These are phyloP conservation scores for Rosa persica DNA, from an alignment of 306 rosid species.

Conservation along the genomic window DNA sequence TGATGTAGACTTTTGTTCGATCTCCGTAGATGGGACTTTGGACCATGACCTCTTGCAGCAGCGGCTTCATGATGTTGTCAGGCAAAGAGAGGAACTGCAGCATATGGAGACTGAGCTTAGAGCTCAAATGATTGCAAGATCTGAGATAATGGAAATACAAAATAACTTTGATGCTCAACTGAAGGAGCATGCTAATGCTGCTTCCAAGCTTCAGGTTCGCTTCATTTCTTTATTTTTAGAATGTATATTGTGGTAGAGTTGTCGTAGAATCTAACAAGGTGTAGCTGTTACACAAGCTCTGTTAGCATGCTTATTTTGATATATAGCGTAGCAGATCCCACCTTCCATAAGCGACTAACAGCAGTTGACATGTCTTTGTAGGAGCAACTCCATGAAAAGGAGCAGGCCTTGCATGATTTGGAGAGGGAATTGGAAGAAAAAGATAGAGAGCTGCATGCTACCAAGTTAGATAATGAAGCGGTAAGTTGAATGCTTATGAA, in stretches of 20 bases:
- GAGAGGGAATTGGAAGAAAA: constrained; percentile 87
- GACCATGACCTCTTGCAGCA: constrained; percentile 71
- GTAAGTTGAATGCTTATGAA: constrained; percentile 46
- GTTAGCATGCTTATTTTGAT: neutral
- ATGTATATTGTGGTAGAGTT: neutral
- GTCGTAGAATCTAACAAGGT: neutral
- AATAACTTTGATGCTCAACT: constrained; percentile 70
- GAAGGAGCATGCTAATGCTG: constrained; percentile 70
- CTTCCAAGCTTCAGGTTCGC: constrained; percentile 69
- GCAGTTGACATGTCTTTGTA: constrained; percentile 36
- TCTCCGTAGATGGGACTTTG: constrained; percentile 66
- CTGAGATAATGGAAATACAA: constrained; percentile 71
- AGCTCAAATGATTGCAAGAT: constrained; percentile 84
- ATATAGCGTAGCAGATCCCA: neutral
- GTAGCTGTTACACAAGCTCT: neutral
- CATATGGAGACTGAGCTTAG: constrained; percentile 77
- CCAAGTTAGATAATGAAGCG: constrained; percentile 90
- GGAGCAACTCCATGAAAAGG: constrained; percentile 85
- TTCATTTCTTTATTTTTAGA: neutral
- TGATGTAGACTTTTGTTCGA: constrained; percentile 84
- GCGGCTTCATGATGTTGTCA: constrained; percentile 54
- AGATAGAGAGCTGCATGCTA: constrained; percentile 81
- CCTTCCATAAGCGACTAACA: constrained; percentile 11
- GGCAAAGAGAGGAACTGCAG: constrained; percentile 80
- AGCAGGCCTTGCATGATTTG: constrained; percentile 65